Evolutionary conservation across 495 filamentous ascomycete genomes (phyloP).

Genomic region (Lophiostoma macrostomum): DNA sequence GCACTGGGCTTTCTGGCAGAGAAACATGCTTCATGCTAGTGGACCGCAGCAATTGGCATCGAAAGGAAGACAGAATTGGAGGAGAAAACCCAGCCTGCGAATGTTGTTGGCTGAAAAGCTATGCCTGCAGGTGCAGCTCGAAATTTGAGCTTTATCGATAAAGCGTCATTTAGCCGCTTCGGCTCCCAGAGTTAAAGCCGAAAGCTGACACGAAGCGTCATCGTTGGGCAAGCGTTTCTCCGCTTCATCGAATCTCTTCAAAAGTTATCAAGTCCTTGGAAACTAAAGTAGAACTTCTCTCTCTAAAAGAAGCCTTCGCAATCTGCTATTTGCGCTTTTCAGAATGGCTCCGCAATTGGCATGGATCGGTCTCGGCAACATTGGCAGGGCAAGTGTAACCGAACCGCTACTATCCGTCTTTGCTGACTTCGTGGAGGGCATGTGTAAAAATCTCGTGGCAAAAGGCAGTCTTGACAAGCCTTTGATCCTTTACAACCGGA

Average conservation of each 20-base stretch:
- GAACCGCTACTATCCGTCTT: conserved; percentile 4
- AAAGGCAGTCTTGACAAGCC: conserved; percentile 70
- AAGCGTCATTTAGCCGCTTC: conserved; percentile 11
- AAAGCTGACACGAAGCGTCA: too few species aligned
- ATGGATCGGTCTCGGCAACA: conserved; percentile 89
- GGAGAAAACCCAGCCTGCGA: not conserved
- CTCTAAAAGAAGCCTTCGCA: not conserved
- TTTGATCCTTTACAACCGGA: conserved; percentile 76
- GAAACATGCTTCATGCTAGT: conserved; percentile 31
- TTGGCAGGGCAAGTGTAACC: conserved; percentile 66
- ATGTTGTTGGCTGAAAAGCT: not conserved
- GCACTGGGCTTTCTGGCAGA: conserved; percentile 26
- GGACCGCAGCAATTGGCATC: not conserved
- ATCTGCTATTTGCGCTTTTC: not conserved
- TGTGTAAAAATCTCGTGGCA: conserved; percentile 75
- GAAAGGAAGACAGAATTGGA: too few species aligned
- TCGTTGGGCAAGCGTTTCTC: not conserved
- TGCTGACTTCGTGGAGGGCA: conserved; percentile 56
- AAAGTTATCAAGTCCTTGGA: not conserved
- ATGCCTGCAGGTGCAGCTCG: not conserved
- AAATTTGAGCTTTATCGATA: conserved; percentile 4
- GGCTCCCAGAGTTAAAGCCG: not conserved
- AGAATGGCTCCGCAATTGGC: conserved; percentile 63
- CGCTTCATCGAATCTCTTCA: not conserved
- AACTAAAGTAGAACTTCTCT: not conserved